Base-by-base conservation (phyloP, 106 monocot genomes). In the Allium cepa region DNA sequence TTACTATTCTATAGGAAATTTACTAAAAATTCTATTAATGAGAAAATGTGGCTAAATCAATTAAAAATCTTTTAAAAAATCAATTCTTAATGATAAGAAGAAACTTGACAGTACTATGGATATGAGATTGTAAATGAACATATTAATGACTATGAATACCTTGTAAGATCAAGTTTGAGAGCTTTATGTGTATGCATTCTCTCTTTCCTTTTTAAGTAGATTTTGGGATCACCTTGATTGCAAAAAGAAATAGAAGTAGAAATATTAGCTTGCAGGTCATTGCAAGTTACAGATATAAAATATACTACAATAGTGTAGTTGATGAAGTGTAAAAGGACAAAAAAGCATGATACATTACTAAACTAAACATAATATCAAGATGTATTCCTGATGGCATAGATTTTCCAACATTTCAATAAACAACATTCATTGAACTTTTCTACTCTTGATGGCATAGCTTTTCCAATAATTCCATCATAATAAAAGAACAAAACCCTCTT, bases 81-180 rank as follows among this genome's bases (percentile, higher is more conserved):
- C 9, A 36, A 36, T 36, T 36, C 0, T 5, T 36, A 36, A 4
- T 36, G 5, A 36, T 36, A 36, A 36, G 36, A 36, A 36, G 36
- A 36, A 36, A 36, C 3, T 4, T 5, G 36, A 5, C 3, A 36
- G 5, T 36, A 5, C 36, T 36, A 5, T 5, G 36, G 36, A 22
- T 36, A 36, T 36, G 36, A 36, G 5, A 36, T 36, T 36, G 36
- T 1, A 5, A 5, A 36, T 5, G 22, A 36, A 36, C 36, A 36
- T 36, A 5, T 1, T 36, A 36, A 36, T 36, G 36, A 5, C 5
- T 36, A 5, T 66, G 58, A 53, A 64, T 83, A 62, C 94, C 90
- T 90, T 46, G 90, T 90, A 77, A 94, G 87, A 72, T 90, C 90
- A 70, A 90, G 85, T 78, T 78, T 71, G 53, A 94, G 75, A 75